These are phyloP conservation scores for Leccinum boreale DNA, from an alignment of 768 basidiomycete species.

Conservation along the genomic window DNA sequence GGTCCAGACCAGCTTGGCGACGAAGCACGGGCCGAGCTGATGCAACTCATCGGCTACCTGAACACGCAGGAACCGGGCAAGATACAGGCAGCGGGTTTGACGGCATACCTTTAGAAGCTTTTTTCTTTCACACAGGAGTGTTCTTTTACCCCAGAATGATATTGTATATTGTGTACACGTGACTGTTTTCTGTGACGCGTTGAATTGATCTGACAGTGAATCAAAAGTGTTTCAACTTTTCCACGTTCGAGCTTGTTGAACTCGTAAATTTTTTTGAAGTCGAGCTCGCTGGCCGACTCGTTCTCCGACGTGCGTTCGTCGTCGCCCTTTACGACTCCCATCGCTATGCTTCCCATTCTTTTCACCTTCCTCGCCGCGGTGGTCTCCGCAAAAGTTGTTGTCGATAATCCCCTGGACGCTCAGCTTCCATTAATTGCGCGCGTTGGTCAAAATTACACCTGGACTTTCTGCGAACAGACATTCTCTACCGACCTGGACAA, in stretches of 20 bases:
- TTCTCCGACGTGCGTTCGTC: constrained; percentile 34
- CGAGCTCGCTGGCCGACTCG: constrained; percentile 62
- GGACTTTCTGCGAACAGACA: constrained; percentile 64
- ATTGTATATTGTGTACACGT: constrained; percentile 22
- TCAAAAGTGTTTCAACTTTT: constrained; percentile 5
- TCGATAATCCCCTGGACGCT: constrained; percentile 58
- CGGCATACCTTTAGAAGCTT: constrained; percentile 45
- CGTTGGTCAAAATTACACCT: constrained; percentile 58
- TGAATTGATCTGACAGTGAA: background rate
- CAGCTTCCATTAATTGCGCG: constrained; percentile 84
- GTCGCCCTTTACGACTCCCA: constrained; percentile 47
- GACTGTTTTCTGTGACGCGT: constrained; percentile 21
- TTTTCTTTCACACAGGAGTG: background rate
- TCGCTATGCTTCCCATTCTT: constrained; percentile 65
- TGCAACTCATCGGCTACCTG: constrained; percentile 68
- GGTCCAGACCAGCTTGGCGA: constrained; percentile 75
- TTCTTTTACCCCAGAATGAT: background rate
- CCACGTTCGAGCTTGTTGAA: constrained; percentile 1
- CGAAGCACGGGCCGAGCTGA: constrained; percentile 72
- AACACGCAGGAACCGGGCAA: constrained; percentile 73
- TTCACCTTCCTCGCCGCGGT: constrained; percentile 44
- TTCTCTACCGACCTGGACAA: constrained; percentile 51
- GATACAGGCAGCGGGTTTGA: constrained; percentile 77
- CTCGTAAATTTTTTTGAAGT: constrained; percentile 19
- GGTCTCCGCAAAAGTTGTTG: constrained; percentile 43